These are phyloP conservation scores for Metschnikowia dekortorum DNA, from an alignment of 805 yeast species.

Conservation along the genomic window DNA sequence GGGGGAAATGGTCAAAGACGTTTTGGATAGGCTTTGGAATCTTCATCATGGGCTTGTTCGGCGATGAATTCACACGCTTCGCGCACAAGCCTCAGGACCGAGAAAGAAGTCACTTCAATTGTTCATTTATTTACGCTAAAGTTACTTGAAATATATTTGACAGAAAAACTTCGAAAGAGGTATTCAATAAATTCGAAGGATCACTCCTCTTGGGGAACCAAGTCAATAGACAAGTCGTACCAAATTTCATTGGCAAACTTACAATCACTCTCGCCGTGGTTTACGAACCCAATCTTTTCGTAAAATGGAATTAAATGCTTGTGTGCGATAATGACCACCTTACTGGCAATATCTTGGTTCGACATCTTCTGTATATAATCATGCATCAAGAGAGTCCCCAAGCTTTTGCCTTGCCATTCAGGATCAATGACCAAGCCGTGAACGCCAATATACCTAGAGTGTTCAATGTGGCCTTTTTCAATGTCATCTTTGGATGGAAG, in stretches of 20 bases:
- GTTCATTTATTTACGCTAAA: neutral
- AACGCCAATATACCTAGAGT: constrained; percentile 68
- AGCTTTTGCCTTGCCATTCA: constrained; percentile 71
- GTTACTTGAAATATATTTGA: neutral
- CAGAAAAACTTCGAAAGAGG: neutral
- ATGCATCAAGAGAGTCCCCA: constrained; percentile 77
- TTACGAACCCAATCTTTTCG: constrained; percentile 73
- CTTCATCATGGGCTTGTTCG: constrained; percentile 14
- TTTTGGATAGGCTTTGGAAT: constrained; percentile 41
- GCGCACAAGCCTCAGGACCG: neutral
- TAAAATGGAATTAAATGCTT: constrained; percentile 69
- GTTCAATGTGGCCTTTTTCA: constrained; percentile 65
- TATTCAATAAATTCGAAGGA: neutral
- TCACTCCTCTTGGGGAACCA: constrained; percentile 40
- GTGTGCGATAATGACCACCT: constrained; percentile 71
- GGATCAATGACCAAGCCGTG: constrained; percentile 80
- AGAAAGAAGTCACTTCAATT: neutral
- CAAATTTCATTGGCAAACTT: constrained; percentile 55
- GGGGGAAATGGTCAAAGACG: constrained; percentile 51
- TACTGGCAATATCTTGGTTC: constrained; percentile 80
- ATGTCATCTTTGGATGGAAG: constrained; percentile 42
- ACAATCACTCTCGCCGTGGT: constrained; percentile 61
- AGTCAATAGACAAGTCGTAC: constrained; percentile 53
- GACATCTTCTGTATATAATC: constrained; percentile 89
- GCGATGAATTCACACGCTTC: neutral